Percentiles rank a stretch among this genome's conserved stretches.
Evolutionary conservation across 495 filamentous ascomycete species (phyloP).

Genomic region (Lophium mytilinum): DNA sequence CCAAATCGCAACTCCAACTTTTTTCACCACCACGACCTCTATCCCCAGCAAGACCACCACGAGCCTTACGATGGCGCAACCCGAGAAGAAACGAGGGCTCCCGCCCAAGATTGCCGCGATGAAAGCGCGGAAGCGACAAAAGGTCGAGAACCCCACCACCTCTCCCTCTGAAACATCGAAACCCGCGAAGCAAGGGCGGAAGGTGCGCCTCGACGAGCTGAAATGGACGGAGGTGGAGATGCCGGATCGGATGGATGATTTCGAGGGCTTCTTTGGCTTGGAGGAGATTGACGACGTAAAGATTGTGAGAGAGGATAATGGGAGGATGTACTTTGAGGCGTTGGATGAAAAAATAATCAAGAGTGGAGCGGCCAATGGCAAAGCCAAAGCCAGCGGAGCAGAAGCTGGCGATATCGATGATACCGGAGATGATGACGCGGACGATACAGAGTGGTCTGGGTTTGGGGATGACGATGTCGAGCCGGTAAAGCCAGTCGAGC

Average conservation of each 20-base stretch:
- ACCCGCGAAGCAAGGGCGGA: background rate
- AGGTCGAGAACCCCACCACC: slow-evolving; percentile 12
- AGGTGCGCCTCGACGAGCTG: slow-evolving; percentile 51
- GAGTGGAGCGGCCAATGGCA: background rate
- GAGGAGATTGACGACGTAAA: slow-evolving; percentile 91
- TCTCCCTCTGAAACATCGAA: background rate
- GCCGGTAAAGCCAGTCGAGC: background rate
- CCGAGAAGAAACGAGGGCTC: slow-evolving; percentile 20
- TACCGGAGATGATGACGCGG: slow-evolving; percentile 5
- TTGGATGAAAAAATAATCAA: background rate
- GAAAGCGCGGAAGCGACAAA: slow-evolving; percentile 29
- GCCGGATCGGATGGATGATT: slow-evolving; percentile 81
- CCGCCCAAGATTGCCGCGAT: slow-evolving; percentile 20
- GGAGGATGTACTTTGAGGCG: slow-evolving; percentile 40
- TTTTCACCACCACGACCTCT: background rate
- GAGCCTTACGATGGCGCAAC: background rate
- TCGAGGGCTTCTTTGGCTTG: slow-evolving; percentile 88
- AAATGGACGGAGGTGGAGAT: slow-evolving; percentile 75
- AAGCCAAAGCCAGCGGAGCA: background rate
- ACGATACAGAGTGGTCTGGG: slow-evolving; percentile 46
- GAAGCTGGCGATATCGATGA: background rate
- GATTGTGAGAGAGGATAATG: slow-evolving; percentile 50
- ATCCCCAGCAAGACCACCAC: background rate
- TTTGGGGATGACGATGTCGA: slow-evolving; percentile 29
- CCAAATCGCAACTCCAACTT: slow-evolving; percentile 9